phyloP scores from a whole-genome alignment of 176 grass and related monocot genomes.

The Puya raimondii region DNA sequence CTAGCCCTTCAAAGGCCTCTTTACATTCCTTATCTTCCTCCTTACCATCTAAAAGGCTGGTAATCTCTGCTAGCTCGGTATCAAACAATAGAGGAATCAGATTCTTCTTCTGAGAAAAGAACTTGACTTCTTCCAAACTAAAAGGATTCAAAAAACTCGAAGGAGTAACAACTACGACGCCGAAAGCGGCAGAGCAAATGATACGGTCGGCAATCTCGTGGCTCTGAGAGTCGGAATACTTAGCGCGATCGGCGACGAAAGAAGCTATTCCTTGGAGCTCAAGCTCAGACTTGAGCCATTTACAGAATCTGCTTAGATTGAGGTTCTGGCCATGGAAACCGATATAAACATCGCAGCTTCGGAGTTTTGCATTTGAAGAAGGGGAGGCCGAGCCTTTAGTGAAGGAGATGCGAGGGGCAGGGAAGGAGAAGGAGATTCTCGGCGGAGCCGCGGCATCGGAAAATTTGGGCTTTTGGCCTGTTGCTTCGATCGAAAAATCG shows the following conservation, averaged over 20 bases:
- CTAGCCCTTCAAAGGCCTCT: slow-evolving; percentile 84
- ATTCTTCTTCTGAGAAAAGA: slow-evolving; percentile 99
- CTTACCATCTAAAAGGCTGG: slow-evolving; percentile 55
- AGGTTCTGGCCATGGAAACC: slow-evolving; percentile 72
- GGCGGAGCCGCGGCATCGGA: slow-evolving; percentile 44
- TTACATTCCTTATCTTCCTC: slow-evolving; percentile 80
- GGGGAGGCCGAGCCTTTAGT: slow-evolving; percentile 61
- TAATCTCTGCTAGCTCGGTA: slow-evolving; percentile 56
- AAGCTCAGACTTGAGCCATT: slow-evolving; percentile 92
- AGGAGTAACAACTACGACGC: slow-evolving; percentile 64
- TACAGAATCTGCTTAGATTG: slow-evolving; percentile 77
- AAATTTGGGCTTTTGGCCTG: slow-evolving; percentile 60
- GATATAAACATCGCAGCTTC: slow-evolving; percentile 88
- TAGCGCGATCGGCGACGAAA: slow-evolving; percentile 73
- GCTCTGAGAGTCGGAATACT: slow-evolving; percentile 80
- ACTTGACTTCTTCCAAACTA: slow-evolving; percentile 89
- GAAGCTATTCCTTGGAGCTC: slow-evolving; percentile 95
- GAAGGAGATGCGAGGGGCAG: slow-evolving; percentile 78
- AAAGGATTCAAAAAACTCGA: slow-evolving; percentile 78
- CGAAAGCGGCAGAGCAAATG: slow-evolving; percentile 74
- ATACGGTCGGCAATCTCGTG: slow-evolving; percentile 89
- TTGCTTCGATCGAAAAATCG: slow-evolving; percentile 44
- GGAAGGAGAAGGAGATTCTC: slow-evolving; percentile 89
- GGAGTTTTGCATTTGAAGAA: slow-evolving; percentile 84
- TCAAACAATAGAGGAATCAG: slow-evolving; percentile 76